Base-by-base conservation (phyloP, 2,329 filamentous ascomycete species). In the Cadophora gregata region DNA sequence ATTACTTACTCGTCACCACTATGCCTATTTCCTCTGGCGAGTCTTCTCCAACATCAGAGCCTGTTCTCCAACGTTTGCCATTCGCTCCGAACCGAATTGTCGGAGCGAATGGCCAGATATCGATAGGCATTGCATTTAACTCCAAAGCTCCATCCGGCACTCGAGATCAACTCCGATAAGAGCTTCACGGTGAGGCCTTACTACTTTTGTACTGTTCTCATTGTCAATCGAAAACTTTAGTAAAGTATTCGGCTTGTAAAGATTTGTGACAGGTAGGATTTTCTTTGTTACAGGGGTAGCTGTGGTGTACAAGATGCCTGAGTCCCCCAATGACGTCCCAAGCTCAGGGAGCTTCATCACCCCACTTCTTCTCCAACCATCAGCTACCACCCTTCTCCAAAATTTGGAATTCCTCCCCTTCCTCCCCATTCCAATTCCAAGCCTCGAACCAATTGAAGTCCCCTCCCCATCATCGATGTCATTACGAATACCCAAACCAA, bases 401-500 rank as follows among this genome's bases (percentile, higher is more conserved):
- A n/a, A 58, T 16, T 38, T 58, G 21, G n/a, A 14, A 25, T 42
- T 16, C 42, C 31, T 25, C 9, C 10, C 55, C 16, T 36, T 24
- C 38, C 21, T 1, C 10, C 25, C 58, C 42, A n/a, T 9, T 25
- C 24, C 4, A 60, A 27, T 25, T 4, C 24, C 4, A 60, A 27
- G 24, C 3, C 27, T 48, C 38, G 38, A 45, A 60, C 36, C 53
- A 58, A 58, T 58, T 31, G 27, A 31, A 19, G 7, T 19, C 33
- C 31, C 4, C 31, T 42, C 21, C 55, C 33, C 24, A 36, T 27
- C 33, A 58, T 58, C 58, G 58, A 60, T 60, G 58, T 60, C 58
- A 60, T 47, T 24, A 29, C 38, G 12, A 24, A n/a, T 25, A 27
- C 8, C 6, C 9, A 10, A 21, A 47, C 19, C 42, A 21, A n/a